Evolutionary conservation across 441 rosid species (phyloP).

Genomic region (Adansonia rubrostipa): DNA sequence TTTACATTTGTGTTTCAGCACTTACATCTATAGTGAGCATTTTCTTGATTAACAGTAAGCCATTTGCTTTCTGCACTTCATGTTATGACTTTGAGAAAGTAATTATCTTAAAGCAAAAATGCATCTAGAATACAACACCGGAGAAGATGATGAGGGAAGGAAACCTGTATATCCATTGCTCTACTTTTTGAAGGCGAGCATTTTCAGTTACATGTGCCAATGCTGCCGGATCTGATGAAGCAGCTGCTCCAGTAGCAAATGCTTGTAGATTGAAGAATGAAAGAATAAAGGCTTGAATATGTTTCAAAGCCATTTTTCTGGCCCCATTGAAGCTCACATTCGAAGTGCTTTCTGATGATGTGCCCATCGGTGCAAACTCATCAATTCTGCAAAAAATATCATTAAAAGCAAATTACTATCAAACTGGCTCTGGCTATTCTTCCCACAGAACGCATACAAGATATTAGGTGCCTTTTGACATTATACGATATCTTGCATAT

Average conservation of each 20-base stretch:
- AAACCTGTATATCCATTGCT: slow-evolving; percentile 83
- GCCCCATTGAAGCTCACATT: slow-evolving; percentile 81
- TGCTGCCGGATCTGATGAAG: slow-evolving; percentile 79
- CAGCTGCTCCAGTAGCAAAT: slow-evolving; percentile 63
- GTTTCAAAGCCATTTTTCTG: slow-evolving; percentile 81
- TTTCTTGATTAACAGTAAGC: background rate
- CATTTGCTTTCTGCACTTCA: background rate
- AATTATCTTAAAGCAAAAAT: background rate
- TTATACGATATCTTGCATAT: background rate
- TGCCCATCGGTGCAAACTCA: slow-evolving; percentile 63
- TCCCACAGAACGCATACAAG: background rate
- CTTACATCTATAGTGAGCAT: background rate
- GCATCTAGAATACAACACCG: slow-evolving; percentile 13
- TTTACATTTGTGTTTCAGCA: background rate
- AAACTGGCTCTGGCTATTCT: background rate
- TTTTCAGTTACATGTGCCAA: slow-evolving; percentile 84
- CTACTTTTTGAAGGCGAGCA: slow-evolving; percentile 95
- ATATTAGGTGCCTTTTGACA: background rate
- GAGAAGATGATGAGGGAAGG: slow-evolving; percentile 14
- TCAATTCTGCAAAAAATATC: slow-evolving; percentile 66
- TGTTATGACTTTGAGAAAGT: background rate
- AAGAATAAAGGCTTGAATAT: slow-evolving; percentile 69
- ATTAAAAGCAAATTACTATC: background rate
- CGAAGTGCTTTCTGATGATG: slow-evolving; percentile 66
- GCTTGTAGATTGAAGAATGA: slow-evolving; percentile 73